phyloP scores from a whole-genome alignment of 768 basidiomycete species.

The Lanmaoa pseudosensibilis region DNA sequence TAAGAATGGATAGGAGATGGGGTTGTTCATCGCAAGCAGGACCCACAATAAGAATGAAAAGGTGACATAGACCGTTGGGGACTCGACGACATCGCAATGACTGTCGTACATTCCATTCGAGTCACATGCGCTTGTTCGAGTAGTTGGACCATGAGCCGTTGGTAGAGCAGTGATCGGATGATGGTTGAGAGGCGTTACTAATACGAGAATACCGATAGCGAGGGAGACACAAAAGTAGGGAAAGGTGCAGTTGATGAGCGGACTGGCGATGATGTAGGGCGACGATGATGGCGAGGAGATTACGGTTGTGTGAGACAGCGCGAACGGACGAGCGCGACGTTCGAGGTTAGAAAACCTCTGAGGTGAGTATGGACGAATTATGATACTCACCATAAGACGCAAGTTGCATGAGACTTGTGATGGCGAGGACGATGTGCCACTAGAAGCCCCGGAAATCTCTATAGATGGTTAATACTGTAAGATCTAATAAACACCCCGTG shows the following conservation, averaged over 20 bases:
- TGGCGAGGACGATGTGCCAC: slow-evolving; percentile 11
- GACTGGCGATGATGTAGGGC: slow-evolving; percentile 18
- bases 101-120: too few species aligned
- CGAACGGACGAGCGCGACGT: background rate
- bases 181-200: too few species aligned
- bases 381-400: too few species aligned
- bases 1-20: too few species aligned
- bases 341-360: background rate
- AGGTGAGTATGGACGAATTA: too few species aligned
- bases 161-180: too few species aligned
- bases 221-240: slow-evolving; percentile 31
- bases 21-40: too few species aligned
- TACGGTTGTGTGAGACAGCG: slow-evolving; percentile 9
- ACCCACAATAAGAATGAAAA: too few species aligned
- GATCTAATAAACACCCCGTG: slow-evolving; percentile 9
- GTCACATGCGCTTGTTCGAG: too few species aligned
- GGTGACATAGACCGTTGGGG: too few species aligned
- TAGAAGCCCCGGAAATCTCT: slow-evolving; percentile 11
- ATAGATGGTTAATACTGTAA: slow-evolving; percentile 31
- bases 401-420: slow-evolving; percentile 24
- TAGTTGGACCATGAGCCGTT: too few species aligned
- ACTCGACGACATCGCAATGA: too few species aligned
- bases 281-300: slow-evolving; percentile 29
- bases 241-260: slow-evolving; percentile 25
- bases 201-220: slow-evolving; percentile 28